Base-by-base conservation (phyloP, 306 rosid species). In the Begonia masoniana region DNA sequence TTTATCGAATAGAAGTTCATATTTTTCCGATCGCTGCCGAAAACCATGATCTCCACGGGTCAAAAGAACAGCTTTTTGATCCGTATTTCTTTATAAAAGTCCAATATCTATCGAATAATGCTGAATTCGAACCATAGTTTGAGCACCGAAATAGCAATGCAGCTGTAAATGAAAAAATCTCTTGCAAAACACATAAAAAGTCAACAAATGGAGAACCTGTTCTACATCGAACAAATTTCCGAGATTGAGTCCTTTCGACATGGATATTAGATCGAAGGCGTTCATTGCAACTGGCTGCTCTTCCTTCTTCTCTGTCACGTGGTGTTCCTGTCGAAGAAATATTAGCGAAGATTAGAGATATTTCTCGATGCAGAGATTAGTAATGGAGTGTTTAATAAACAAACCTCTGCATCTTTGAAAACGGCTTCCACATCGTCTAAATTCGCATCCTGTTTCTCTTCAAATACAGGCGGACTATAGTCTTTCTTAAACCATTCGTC, bases 381-480 rank as follows among this genome's bases (percentile, higher is more conserved):
- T 7, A 6, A 31, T 31, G 39, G 9, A 31, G 39, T 31, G 39
- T 31, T 6, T 31, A 31, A 31, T 31, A 5, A 54, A 72, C 96
- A 55, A 82, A 91, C 99, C 73, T 81, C 96, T 21, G 79, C 81
- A 76, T 91, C 99, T 69, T 83, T 81, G 47, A 91, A 86, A 71
- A 86, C 99, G 24, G 99, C 99, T 75, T 91, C 99, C 12, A 91
- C 84, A 55, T 91, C 99, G 41, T 91, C 99, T 24, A 86, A 81
- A 77, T 80, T 91, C 59, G 83, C 76, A 43, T 79, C 82, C 62
- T 75, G 81, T 19, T 59, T 79, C 84, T 86, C 99, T 63, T 79
- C 84, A 16, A 91, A 91, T 52, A 78, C 67, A 3, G 91, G 84
- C 66, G 96, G 83, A 68, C 75, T 86, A 58, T 75, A 83, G 51